These are phyloP conservation scores for Fusarium sp. DNA, from an alignment of 2,329 filamentous ascomycete genomes.

Conservation along the genomic window DNA sequence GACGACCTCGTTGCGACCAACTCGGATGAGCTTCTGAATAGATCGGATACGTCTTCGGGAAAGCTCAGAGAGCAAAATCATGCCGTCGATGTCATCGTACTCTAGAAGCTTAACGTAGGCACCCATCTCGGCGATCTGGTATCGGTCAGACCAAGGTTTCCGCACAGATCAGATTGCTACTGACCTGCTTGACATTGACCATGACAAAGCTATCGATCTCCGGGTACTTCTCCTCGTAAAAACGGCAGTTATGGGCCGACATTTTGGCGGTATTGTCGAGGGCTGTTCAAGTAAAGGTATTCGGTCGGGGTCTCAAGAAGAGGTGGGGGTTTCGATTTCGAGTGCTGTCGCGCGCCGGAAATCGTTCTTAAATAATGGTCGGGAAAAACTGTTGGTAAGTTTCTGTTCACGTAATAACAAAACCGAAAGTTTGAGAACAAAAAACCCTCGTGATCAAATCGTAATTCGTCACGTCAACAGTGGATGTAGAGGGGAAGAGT, in stretches of 20 bases:
- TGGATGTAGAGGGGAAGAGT: slow-evolving; percentile 50
- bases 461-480: slow-evolving; percentile 43
- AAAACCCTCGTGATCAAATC: slow-evolving; percentile 37
- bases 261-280: slow-evolving; percentile 70
- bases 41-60: slow-evolving; percentile 97
- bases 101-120: slow-evolving; percentile 99
- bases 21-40: slow-evolving; percentile 99
- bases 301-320: slow-evolving; percentile 42
- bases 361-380: slow-evolving; percentile 31
- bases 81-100: slow-evolving; percentile 99
- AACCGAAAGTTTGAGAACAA: slow-evolving; percentile 19
- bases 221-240: slow-evolving; percentile 93
- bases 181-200: slow-evolving; percentile 98
- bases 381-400: slow-evolving; percentile 14
- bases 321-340: slow-evolving; percentile 51
- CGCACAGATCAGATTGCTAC: slow-evolving; percentile 45
- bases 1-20: slow-evolving; percentile 97
- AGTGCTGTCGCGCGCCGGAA: slow-evolving; percentile 42
- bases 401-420: slow-evolving; percentile 4
- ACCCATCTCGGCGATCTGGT: slow-evolving; percentile 98
- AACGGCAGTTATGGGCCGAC: slow-evolving; percentile 96
- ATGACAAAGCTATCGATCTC: slow-evolving; percentile 99
- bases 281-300: slow-evolving; percentile 32
- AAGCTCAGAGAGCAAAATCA: slow-evolving; percentile 98
- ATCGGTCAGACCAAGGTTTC: slow-evolving; percentile 37